Percentiles rank a stretch among this genome's conserved stretches.
Conservation (phyloP, 768 basidiomycete species). For the Cubamyces sp. region DNA sequence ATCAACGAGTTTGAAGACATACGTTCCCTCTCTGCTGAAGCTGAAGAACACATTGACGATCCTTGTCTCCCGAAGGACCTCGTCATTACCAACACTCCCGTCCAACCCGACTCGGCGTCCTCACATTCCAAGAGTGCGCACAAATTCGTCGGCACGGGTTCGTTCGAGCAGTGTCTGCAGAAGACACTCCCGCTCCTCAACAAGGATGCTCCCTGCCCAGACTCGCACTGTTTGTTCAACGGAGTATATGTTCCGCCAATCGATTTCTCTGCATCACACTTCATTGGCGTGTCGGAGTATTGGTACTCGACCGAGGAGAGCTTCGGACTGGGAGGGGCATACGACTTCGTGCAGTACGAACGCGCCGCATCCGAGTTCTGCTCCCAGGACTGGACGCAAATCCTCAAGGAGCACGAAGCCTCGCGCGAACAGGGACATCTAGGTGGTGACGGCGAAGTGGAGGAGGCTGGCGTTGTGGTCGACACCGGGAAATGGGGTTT, state of each 20-base stretch:
- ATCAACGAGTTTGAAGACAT: constrained; percentile 59
- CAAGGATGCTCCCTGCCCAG: constrained; percentile 80
- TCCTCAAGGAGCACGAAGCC: constrained; percentile 65
- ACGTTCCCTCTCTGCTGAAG: constrained; percentile 30
- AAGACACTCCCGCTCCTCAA: constrained; percentile 80
- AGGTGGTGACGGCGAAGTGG: constrained; percentile 66
- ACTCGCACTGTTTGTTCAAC: constrained; percentile 89
- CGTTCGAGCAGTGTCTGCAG: constrained; percentile 82
- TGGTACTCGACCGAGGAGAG: constrained; percentile 99
- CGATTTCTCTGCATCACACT: constrained; percentile 90
- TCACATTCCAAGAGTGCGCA: constrained; percentile 56
- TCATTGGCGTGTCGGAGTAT: constrained; percentile 98
- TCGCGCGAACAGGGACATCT: constrained; percentile 49
- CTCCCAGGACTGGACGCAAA: constrained; percentile 73
- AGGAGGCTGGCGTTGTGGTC: constrained; percentile 61
- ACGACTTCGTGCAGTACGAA: constrained; percentile 96
- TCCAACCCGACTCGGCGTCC: constrained; percentile 44
- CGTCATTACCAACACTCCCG: constrained; percentile 56
- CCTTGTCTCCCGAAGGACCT: constrained; percentile 90
- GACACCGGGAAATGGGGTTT: constrained; percentile 70
- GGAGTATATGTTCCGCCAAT: constrained; percentile 93
- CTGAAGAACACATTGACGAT: constrained; percentile 60
- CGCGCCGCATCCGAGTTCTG: constrained; percentile 90
- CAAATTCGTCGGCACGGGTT: constrained; percentile 82
- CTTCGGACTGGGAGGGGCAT: constrained; percentile 91